Conservation (phyloP, 805 yeast genomes). For the Priceomyces carsonii region DNA sequence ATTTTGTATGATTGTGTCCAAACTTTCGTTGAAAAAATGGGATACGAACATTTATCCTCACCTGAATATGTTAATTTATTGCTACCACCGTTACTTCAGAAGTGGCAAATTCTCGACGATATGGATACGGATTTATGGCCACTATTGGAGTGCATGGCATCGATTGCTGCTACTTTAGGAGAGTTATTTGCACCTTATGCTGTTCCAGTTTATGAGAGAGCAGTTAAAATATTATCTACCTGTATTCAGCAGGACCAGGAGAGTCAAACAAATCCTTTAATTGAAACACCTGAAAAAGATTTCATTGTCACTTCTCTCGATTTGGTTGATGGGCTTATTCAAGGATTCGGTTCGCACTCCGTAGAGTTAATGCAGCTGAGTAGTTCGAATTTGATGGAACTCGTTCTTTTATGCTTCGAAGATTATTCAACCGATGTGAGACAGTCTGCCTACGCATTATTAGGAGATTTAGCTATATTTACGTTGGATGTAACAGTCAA, state of each 20-base stretch:
- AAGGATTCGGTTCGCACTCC: conserved; percentile 73
- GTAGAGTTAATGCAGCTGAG: conserved; percentile 52
- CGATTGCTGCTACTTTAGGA: conserved; percentile 85
- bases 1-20: conserved; percentile 89
- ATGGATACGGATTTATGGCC: conserved; percentile 90
- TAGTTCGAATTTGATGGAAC: conserved; percentile 49
- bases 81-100: conserved; percentile 77
- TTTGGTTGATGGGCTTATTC: conserved; percentile 87
- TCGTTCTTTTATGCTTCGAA: conserved; percentile 68
- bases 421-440: conserved; percentile 86
- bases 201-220: conserved; percentile 78
- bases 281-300: conserved; percentile 84
- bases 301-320: conserved; percentile 88
- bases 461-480: conserved; percentile 84
- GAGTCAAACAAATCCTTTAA: conserved; percentile 62
- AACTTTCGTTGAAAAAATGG: conserved; percentile 79
- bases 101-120: conserved; percentile 78
- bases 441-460: conserved; percentile 84
- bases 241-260: conserved; percentile 69
- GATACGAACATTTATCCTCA: conserved; percentile 54
- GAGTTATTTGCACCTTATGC: conserved; percentile 88
- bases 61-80: conserved; percentile 59
- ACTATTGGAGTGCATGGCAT: conserved; percentile 86
- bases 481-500: conserved; percentile 46
- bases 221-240: conserved; percentile 64